Conservation (phyloP, 441 rosid genomes). For the Syzygium malaccense region DNA sequence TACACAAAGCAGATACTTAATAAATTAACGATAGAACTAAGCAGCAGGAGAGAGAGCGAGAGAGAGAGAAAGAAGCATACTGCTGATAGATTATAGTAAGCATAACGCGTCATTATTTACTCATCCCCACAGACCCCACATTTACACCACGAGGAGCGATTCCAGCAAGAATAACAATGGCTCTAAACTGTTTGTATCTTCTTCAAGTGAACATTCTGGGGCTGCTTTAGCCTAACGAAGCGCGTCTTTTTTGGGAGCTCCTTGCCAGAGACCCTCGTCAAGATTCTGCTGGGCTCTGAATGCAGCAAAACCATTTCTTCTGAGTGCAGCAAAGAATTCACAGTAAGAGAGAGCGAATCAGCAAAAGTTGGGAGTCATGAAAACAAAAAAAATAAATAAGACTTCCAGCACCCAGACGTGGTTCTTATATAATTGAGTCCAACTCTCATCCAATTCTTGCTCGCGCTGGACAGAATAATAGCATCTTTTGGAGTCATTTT, state of each 20-base stretch:
- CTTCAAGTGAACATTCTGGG: background rate
- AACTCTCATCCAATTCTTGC: background rate
- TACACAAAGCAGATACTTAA: background rate
- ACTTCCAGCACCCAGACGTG: background rate
- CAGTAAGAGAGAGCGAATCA: background rate
- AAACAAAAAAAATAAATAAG: background rate
- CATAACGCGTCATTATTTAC: background rate
- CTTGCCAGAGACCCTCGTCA: background rate
- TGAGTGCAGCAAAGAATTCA: background rate
- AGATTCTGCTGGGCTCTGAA: conserved; percentile 3
- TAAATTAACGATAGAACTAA: background rate
- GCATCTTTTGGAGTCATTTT: background rate
- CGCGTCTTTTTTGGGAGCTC: background rate
- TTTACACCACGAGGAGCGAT: background rate
- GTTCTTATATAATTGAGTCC: background rate
- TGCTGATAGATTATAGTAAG: background rate
- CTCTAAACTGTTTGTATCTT: background rate
- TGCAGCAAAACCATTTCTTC: conserved; percentile 16
- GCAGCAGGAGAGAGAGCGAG: background rate
- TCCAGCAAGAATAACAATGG: background rate
- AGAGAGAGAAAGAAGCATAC: background rate
- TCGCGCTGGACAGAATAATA: background rate
- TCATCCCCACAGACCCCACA: background rate
- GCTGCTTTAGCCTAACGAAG: background rate
- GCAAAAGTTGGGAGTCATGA: background rate